A percentile compares a stretch with the other conserved stretches of the same genome.
Evolutionary conservation across 352 stramenopile genomes (phyloP).

Genomic region (Phytophthora hybrid): DNA sequence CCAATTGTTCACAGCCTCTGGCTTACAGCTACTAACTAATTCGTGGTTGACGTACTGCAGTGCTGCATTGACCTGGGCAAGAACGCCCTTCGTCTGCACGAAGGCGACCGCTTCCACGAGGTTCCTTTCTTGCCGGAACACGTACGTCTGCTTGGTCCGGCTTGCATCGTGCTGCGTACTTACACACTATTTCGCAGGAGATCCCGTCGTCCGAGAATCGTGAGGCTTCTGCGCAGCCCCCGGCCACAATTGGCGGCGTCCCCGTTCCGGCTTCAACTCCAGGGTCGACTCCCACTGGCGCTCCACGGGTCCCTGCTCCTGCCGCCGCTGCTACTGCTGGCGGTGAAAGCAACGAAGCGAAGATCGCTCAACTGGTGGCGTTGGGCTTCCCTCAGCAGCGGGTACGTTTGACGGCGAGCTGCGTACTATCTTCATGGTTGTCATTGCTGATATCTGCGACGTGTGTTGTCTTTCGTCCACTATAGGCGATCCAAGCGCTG

Average conservation of each 20-base stretch:
- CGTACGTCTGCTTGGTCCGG: slow-evolving; percentile 42
- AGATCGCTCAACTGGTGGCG: slow-evolving; percentile 70
- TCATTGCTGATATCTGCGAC: slow-evolving; percentile 22
- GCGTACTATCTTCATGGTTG: background rate
- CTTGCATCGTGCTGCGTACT: background rate
- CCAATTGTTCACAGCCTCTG: background rate
- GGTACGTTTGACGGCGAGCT: slow-evolving; percentile 37
- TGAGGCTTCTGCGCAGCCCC: slow-evolving; percentile 33
- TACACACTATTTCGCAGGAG: slow-evolving; percentile 48
- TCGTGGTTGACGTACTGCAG: slow-evolving; percentile 39
- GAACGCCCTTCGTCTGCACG: slow-evolving; percentile 89
- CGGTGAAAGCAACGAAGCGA: slow-evolving; percentile 45
- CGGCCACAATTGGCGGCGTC: slow-evolving; percentile 35
- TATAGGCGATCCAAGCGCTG: slow-evolving; percentile 69
- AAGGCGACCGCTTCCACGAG: slow-evolving; percentile 72
- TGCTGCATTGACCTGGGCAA: slow-evolving; percentile 96
- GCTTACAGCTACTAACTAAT: background rate
- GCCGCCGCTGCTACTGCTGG: slow-evolving; percentile 28
- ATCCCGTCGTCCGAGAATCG: slow-evolving; percentile 72
- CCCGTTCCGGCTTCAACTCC: slow-evolving; percentile 39
- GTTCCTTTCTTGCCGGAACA: slow-evolving; percentile 90
- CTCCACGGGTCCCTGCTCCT: slow-evolving; percentile 23
- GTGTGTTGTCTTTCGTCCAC: slow-evolving; percentile 30
- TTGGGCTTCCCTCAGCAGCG: slow-evolving; percentile 72
- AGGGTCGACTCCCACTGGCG: slow-evolving; percentile 23